These are phyloP conservation scores for Neobulgaria alba DNA, from an alignment of 2,329 filamentous ascomycete species.

Conservation along the genomic window DNA sequence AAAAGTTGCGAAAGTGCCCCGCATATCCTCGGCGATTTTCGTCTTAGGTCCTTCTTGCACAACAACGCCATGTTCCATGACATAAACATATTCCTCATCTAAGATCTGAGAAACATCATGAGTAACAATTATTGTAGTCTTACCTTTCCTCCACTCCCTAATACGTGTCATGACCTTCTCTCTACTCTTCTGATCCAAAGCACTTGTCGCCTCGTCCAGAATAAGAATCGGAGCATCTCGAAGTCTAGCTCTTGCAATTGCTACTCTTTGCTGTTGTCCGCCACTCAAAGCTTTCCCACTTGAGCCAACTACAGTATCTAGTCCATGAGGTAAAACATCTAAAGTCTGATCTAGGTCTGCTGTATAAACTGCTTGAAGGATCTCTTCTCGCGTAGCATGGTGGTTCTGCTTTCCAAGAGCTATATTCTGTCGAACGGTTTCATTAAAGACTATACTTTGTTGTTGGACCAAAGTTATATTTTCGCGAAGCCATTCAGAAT, in stretches of 20 bases:
- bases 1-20: conserved; percentile 40
- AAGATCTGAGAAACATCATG: conserved; percentile 76
- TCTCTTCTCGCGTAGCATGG: conserved; percentile 36
- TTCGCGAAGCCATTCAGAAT: conserved; percentile 63
- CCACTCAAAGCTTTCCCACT: conserved; percentile 70
- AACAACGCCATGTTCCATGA: conserved; percentile 62
- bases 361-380: conserved; percentile 54
- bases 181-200: conserved; percentile 67
- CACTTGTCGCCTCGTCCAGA: conserved; percentile 82
- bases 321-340: conserved; percentile 54
- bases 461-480: conserved; percentile 81
- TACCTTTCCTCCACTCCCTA: conserved; percentile 65
- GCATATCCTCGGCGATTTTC: conserved; percentile 39
- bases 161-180: conserved; percentile 65
- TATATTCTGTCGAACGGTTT: conserved; percentile 71
- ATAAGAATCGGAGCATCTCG: conserved; percentile 74
- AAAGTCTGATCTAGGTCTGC: conserved; percentile 64
- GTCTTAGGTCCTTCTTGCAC: conserved; percentile 59
- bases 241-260: conserved; percentile 68
- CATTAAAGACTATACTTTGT: conserved; percentile 70
- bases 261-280: conserved; percentile 75
- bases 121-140: conserved; percentile 89
- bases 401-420: conserved; percentile 54
- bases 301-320: conserved; percentile 63
- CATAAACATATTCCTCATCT: conserved; percentile 67